A percentile compares a stretch with the other conserved stretches of the same genome.
Evolutionary conservation across 73 alveolate species (phyloP).

Genomic region (Paramecium sonneborni): DNA sequence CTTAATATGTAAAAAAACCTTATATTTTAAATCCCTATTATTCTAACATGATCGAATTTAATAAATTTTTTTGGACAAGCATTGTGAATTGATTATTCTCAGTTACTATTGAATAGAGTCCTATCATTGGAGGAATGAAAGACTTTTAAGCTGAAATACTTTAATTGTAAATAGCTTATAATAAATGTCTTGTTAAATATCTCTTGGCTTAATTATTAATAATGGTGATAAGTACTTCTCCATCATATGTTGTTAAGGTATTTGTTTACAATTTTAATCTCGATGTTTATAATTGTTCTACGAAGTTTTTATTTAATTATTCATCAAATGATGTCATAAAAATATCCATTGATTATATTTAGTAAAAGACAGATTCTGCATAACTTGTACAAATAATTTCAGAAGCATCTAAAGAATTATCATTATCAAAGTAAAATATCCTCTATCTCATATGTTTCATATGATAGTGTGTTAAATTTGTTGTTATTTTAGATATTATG

Average conservation of each 20-base stretch:
- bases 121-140: background rate
- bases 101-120: background rate
- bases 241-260: background rate
- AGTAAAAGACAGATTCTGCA: background rate
- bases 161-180: background rate
- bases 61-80: background rate
- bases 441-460: background rate
- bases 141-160: background rate
- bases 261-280: background rate
- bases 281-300: background rate
- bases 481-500: background rate
- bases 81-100: background rate
- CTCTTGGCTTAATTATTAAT: background rate
- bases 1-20: background rate
- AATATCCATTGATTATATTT: background rate
- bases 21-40: background rate
- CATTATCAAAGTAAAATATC: background rate
- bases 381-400: background rate
- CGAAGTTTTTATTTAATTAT: background rate
- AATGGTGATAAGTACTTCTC: background rate
- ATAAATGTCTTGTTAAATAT: background rate
- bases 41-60: background rate
- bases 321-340: slow-evolving; percentile 13
- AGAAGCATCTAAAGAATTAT: background rate
- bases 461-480: background rate